Percentiles rank a stretch among this genome's conserved stretches.
These are phyloP conservation scores for Phialemonium atrogriseum DNA, from an alignment of 2,329 filamentous ascomycete genomes.

Conservation along the genomic window DNA sequence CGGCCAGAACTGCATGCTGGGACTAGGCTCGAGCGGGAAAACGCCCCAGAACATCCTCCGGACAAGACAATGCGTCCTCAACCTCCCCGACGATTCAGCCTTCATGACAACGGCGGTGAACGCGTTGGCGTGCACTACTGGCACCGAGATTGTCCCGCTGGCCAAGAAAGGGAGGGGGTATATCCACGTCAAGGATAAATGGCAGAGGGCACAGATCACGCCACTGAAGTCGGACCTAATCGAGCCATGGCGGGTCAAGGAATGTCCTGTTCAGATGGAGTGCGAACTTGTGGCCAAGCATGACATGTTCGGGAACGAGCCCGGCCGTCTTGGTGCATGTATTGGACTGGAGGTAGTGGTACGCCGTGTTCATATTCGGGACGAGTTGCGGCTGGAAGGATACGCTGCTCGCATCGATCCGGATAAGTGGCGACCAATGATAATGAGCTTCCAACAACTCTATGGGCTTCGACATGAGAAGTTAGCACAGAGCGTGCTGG, in stretches of 20 bases:
- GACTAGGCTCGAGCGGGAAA: constrained; percentile 24
- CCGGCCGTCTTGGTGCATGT: constrained; percentile 18
- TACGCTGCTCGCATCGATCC: constrained; percentile 30
- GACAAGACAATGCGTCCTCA: constrained; percentile 32
- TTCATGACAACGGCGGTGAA: constrained; percentile 27
- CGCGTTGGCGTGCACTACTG: constrained; percentile 28
- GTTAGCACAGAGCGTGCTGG: too few species aligned
- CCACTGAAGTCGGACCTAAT: constrained; percentile 24
- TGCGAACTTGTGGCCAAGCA: constrained; percentile 23
- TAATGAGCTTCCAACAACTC: too few species aligned
- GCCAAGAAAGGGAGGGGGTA: constrained; percentile 27
- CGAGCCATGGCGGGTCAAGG: constrained; percentile 22
- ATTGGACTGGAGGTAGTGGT: constrained; percentile 27
- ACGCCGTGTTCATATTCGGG: constrained; percentile 23
- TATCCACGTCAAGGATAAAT: constrained; percentile 30
- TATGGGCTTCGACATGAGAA: too few species aligned
- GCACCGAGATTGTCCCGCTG: constrained; percentile 16
- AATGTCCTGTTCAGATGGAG: constrained; percentile 36
- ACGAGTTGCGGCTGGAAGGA: constrained; percentile 25
- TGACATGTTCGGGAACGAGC: constrained; percentile 22
- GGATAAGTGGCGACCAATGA: constrained; percentile 33
- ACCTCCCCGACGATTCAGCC: constrained; percentile 26
- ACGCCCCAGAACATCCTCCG: constrained; percentile 31
- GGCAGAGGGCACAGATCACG: constrained; percentile 22
- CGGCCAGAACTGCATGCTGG: constrained; percentile 31